Percentiles rank a stretch among this genome's conserved stretches.
phyloP scores from a whole-genome alignment of 2,329 filamentous ascomycete species.

The Epichloe aotearoae region DNA sequence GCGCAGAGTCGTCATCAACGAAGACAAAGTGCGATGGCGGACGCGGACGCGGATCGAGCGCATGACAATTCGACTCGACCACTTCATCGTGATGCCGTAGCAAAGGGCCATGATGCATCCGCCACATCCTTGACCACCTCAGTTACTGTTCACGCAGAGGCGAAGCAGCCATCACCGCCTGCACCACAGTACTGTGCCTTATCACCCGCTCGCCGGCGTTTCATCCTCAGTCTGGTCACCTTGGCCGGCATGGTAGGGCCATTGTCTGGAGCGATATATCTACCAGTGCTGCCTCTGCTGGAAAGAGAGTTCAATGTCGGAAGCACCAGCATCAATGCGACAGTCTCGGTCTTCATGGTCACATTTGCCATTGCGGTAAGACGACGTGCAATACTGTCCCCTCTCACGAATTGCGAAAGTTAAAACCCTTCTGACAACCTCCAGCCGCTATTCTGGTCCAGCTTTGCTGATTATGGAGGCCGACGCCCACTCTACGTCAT shows the following conservation, averaged over 20 bases:
- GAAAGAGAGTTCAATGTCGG: slow-evolving; percentile 23
- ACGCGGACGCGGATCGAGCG: not conserved
- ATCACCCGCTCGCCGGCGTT: slow-evolving; percentile 18
- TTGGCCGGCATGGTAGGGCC: slow-evolving; percentile 29
- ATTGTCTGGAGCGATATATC: slow-evolving; percentile 29
- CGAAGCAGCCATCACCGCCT: slow-evolving; percentile 1
- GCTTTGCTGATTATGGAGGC: slow-evolving; percentile 25
- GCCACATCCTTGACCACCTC: not conserved
- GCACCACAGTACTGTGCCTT: slow-evolving; percentile 24
- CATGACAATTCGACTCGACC: not conserved
- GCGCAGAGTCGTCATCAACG: not conserved
- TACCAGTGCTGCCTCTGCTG: slow-evolving; percentile 25
- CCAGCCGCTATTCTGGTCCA: slow-evolving; percentile 27
- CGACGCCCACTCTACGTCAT: slow-evolving; percentile 27
- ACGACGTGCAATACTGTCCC: too few species aligned
- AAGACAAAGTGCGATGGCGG: not conserved
- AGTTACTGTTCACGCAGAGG: not conserved
- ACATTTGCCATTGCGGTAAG: slow-evolving; percentile 26
- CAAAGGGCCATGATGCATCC: not conserved
- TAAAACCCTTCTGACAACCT: not conserved
- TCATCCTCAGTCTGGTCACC: slow-evolving; percentile 26
- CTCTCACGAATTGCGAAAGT: too few species aligned
- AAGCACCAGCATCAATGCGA: slow-evolving; percentile 25
- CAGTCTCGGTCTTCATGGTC: slow-evolving; percentile 31
- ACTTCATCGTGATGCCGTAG: not conserved